These are phyloP conservation scores for Rhodotorula sp. DNA, from an alignment of 1,284 basidiomycete species.

Conservation along the genomic window DNA sequence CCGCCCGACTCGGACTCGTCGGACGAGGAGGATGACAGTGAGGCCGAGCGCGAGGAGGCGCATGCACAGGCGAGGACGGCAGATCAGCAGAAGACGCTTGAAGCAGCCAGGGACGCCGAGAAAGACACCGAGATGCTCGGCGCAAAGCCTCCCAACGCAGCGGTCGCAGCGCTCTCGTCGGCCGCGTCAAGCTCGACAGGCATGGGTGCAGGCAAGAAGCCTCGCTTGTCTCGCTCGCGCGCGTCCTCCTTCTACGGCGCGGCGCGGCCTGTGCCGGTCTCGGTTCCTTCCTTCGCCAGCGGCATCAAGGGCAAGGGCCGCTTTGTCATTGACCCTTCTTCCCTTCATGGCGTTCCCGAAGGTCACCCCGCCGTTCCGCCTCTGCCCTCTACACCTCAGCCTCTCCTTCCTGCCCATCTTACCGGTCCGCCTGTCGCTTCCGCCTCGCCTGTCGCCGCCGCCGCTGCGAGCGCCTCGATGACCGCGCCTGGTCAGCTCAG, in stretches of 20 bases:
- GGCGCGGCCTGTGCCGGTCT: constrained; percentile 6
- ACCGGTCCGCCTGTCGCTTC: not conserved
- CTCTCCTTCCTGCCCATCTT: constrained; percentile 4
- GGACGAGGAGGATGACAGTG: constrained; percentile 15
- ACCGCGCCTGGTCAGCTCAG: not conserved
- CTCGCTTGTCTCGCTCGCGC: constrained; percentile 23
- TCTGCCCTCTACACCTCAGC: not conserved
- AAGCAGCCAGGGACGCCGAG: not conserved
- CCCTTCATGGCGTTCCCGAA: constrained; percentile 29
- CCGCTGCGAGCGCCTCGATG: not conserved
- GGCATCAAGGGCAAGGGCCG: constrained; percentile 7
- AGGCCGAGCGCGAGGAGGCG: not conserved
- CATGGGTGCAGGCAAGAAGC: constrained; percentile 20
- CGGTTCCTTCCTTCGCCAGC: not conserved
- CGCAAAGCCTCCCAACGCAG: not conserved
- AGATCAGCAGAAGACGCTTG: not conserved
- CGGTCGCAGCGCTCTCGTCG: not conserved
- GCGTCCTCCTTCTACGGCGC: constrained; percentile 19
- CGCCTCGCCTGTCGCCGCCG: not conserved
- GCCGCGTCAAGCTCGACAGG: not conserved
- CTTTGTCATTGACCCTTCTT: constrained; percentile 37
- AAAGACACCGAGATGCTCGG: constrained; percentile 5
- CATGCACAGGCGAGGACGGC: not conserved
- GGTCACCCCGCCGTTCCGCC: constrained; percentile 39
- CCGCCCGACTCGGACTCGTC: constrained; percentile 21